Evolutionary conservation across 2,329 filamentous ascomycete genomes (phyloP).

Genomic region (Epichloe sp.): DNA sequence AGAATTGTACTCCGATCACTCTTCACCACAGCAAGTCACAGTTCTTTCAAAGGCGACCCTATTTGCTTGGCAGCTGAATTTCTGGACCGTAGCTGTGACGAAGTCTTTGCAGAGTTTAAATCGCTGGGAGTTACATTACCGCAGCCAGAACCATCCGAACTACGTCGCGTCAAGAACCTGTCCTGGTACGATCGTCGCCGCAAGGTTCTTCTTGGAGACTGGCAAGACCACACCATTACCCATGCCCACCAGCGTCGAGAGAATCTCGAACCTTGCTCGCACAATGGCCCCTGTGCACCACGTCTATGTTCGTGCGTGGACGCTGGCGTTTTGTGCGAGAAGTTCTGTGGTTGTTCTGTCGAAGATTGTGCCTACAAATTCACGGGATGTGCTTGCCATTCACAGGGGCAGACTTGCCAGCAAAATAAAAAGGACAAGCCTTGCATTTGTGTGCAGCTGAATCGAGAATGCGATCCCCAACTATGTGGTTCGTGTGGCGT

Average conservation of each 20-base stretch:
- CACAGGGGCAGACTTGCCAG: slow-evolving; percentile 44
- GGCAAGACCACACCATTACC: slow-evolving; percentile 40
- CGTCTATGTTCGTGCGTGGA: slow-evolving; percentile 50
- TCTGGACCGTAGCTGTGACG: slow-evolving; percentile 38
- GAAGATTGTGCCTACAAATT: slow-evolving; percentile 50
- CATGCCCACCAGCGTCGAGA: slow-evolving; percentile 43
- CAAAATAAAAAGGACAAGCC: slow-evolving; percentile 41
- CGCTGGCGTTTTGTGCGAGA: slow-evolving; percentile 54
- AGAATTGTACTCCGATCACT: slow-evolving; percentile 33
- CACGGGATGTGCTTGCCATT: slow-evolving; percentile 52
- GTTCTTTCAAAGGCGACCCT: slow-evolving; percentile 26
- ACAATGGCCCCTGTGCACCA: slow-evolving; percentile 52
- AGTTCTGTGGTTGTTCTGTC: slow-evolving; percentile 51
- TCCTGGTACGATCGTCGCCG: slow-evolving; percentile 44
- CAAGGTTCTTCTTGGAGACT: slow-evolving; percentile 40
- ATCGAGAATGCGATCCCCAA: slow-evolving; percentile 69
- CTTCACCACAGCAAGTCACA: slow-evolving; percentile 28
- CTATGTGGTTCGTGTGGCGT: slow-evolving; percentile 62
- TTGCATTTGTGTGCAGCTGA: slow-evolving; percentile 59
- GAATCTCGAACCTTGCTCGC: slow-evolving; percentile 51
- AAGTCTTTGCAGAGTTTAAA: slow-evolving; percentile 27
- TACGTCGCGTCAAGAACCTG: slow-evolving; percentile 29
- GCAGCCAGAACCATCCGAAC: slow-evolving; percentile 13
- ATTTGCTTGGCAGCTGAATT: slow-evolving; percentile 38
- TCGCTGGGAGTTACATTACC: slow-evolving; percentile 14